Evolutionary conservation across 495 filamentous ascomycete genomes (phyloP), one percentile per base, ranked within the genome.

Genomic region (Penicillium silybi): DNA sequence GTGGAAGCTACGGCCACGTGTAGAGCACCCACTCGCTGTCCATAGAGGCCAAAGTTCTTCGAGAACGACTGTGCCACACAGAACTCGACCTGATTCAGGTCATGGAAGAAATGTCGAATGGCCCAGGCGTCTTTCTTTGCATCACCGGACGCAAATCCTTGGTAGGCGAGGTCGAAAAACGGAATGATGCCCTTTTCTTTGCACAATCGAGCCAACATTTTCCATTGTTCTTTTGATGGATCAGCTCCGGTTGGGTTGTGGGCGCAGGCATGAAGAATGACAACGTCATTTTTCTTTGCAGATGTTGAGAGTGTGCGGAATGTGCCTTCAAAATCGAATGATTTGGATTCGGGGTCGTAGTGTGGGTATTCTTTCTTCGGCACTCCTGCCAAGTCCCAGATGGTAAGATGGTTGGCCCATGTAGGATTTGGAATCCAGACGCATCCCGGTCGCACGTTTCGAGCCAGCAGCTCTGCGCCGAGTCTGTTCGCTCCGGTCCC

Each of bases 401-500:
- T 63, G 0, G 53, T 32, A 13, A 62, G 32, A 20, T 73, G 70
- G 38, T 69, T 72, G 5, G 46, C 27, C 67, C 66, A 72, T 3
- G 68, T 68, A 11, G 67, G 64, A 10, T 59, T 40, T 4, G 67
- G 57, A 27, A 69, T 54, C 41, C 53, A 69, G 6, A 71, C 64
- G 10, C 46, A 42, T 13, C 48, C 29, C 10, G 64, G 64, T 10
- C 42, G 40, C 0, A 63, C 39, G n/a, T 49, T 32, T 8, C 41
- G 41, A 50, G 83, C 72, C 38, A 92, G 79, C 72, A 95, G 91
- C 50, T 85, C 77, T 41, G 85, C 88, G 44, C 85, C 90, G 4
- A 93, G 70, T 55, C 90, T 87, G 20, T 90, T 81, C 20, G 90
- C 88, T 45, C 90, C 90, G 16, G 90, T 95, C 50, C 89, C 90